Percentiles rank a stretch among this genome's conserved stretches.
Conservation (phyloP, 2,329 filamentous ascomycete genomes). For the Rutstroemia sp. region DNA sequence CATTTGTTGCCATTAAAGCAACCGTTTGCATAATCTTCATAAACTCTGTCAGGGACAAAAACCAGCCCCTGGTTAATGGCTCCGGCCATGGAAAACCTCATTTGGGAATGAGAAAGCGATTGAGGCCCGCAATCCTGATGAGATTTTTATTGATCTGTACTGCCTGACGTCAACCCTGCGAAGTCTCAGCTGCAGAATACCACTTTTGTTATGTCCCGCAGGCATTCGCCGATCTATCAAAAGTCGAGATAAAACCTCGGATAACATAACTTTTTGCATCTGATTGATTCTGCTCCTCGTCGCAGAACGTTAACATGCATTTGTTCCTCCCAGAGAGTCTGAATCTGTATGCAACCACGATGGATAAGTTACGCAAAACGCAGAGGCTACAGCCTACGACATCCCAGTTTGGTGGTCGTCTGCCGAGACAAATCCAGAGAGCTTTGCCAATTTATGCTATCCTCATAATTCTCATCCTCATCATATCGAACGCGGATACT, state of each 20-base stretch:
- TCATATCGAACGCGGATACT: constrained; percentile 17
- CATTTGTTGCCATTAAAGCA: not conserved
- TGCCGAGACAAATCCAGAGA: constrained; percentile 20
- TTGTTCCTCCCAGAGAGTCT: not conserved
- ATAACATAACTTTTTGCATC: not conserved
- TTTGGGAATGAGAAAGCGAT: not conserved
- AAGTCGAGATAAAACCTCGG: not conserved
- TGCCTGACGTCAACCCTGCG: no score
- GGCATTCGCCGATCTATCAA: not conserved
- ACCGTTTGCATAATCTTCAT: not conserved
- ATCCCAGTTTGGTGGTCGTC: constrained; percentile 34
- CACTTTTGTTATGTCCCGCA: not conserved
- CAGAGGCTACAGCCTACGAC: constrained; percentile 5
- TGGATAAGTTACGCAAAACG: constrained; percentile 8
- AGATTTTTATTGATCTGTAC: not conserved
- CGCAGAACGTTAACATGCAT: constrained; percentile 1
- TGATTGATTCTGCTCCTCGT: not conserved
- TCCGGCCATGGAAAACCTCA: not conserved
- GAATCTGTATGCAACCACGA: constrained; percentile 1
- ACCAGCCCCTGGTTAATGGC: not conserved
- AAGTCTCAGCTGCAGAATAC: no score
- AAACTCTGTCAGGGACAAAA: not conserved
- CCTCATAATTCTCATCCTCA: constrained; percentile 20
- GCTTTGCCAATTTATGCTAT: constrained; percentile 23
- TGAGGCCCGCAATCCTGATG: not conserved